Evolutionary conservation across 208 protist genomes (phyloP), one percentile per base, ranked within the genome.

Genomic region (Angomonas desouzai): DNA sequence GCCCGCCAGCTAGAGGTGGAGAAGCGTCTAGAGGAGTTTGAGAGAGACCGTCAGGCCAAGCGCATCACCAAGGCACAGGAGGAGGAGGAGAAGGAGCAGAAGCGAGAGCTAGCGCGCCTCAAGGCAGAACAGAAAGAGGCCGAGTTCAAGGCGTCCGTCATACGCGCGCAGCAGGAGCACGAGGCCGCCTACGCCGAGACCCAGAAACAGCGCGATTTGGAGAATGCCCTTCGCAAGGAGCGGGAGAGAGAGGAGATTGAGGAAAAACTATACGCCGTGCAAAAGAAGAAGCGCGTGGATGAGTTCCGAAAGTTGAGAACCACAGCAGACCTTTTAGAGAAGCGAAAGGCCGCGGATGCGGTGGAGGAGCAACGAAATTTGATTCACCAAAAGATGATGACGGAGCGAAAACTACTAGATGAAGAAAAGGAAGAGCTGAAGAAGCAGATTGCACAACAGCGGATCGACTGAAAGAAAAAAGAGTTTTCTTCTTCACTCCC

Each of bases 281-380:
- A 75, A 38, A 78, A 84, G 66, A 76, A 78, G 48, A 79, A 87
- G 48, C 85, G 85, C 29, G 62, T 83, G 55, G 62, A 75, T 13
- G 86, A 92, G 70, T 95, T 87, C 68, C 48, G 63, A 1, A 95
- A 92, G 61, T 70, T 95, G 20, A 57, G 75, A 61, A 84, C 62
- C 38, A 76, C 91, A 1, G 67, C 74, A 2, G 70, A 83, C 18
- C 80, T 95, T 20, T 30, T 91, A 11, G 76, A 83, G 53, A 91
- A 90, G 64, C 74, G 71, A 16, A 71, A 74, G 38, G 78, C 72
- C 20, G 83, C 86, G 3, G 67, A 82, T 20, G 49, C 70, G 0
- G 49, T 92, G 3, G 68, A 72, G 47, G 48, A 62, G 33, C 77
- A 95, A 49, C 76, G 84, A 9, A 72, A 87, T 20, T 23, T 64